Evolutionary conservation across 148 eudicot species (phyloP), one percentile per base, ranked within the genome.

Genomic region (Cornus suecica): DNA sequence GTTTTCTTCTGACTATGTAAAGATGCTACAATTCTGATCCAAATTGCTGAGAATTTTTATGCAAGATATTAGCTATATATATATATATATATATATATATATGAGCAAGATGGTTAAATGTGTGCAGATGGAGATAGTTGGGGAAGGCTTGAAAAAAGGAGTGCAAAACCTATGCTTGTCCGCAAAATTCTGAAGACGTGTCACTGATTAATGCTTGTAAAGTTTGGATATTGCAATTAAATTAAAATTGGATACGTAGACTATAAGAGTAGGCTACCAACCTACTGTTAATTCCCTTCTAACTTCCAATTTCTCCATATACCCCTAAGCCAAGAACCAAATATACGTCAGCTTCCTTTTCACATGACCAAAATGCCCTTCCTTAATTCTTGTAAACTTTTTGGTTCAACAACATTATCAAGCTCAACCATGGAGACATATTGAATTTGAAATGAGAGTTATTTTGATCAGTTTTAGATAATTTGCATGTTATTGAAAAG

Each of bases 261-360:
- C 32, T 66, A 66, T 69, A 74, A 74, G 74, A 74, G 74, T 79
- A 68, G 82, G 82, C 82, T 69, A 79, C 82, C 82, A 30, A 79
- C 73, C 78, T 15, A 64, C 68, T 67, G 77, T 72, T 73, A 42
- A 23, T 61, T 79, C 81, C 77, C 72, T 65, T 77, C 62, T 58
- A 58, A 58, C 62, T 71, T 70, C 34, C 54, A 48, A 48, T 18
- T 48, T 48, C 54, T 48, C 20, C 20, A 1, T 14, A 16, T 48
- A 11, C 54, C 5, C 54, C 20, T 18, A 48, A 48, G 54, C 15
- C 54, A 37, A 37, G 42, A 37, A 3, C 54, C 13, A 48, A 11
- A 48, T 48, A 14, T 16, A 13, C 18, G 15, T 48, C 54, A 48
- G 15, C 3, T 16, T 13, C 54, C 15, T 37, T 4, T 6, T 37